Evolutionary conservation across 805 yeast genomes (phyloP).

Genomic region (Zygosaccharomyces rouxii): DNA sequence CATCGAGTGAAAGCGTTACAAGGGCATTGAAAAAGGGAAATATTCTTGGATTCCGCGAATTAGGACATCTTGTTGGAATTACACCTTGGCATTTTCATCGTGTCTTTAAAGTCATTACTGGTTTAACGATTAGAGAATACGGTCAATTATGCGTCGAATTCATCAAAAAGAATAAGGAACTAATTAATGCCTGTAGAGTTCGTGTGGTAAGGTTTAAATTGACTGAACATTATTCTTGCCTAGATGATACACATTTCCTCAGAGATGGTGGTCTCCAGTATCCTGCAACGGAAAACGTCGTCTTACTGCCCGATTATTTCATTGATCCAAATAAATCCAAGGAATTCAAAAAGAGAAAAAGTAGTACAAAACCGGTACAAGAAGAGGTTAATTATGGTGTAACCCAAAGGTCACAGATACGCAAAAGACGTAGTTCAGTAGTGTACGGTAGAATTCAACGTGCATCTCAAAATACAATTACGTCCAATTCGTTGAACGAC

Average conservation of each 20-base stretch:
- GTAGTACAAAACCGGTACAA: slow-evolving; percentile 5
- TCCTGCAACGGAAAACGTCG: slow-evolving; percentile 23
- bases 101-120: slow-evolving; percentile 80
- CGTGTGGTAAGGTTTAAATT: slow-evolving; percentile 16
- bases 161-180: slow-evolving; percentile 37
- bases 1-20: slow-evolving; percentile 18
- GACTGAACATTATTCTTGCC: slow-evolving; percentile 17
- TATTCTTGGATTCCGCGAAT: slow-evolving; percentile 76
- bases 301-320: slow-evolving; percentile 23
- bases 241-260: slow-evolving; percentile 20
- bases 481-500: slow-evolving; percentile 21
- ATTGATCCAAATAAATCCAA: slow-evolving; percentile 26
- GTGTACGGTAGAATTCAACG: slow-evolving; percentile 23
- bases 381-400: slow-evolving; percentile 4
- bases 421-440: slow-evolving; percentile 25
- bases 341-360: slow-evolving; percentile 22
- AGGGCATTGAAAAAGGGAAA: slow-evolving; percentile 58
- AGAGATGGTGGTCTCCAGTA: slow-evolving; percentile 19
- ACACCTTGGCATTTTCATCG: slow-evolving; percentile 94
- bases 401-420: slow-evolving; percentile 19
- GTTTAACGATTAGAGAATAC: slow-evolving; percentile 82
- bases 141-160: slow-evolving; percentile 77
- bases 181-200: slow-evolving; percentile 20
- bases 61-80: slow-evolving; percentile 77
- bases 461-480: slow-evolving; percentile 21